Conservation (phyloP, 1,284 basidiomycete species). For the Cryptococcus sp. region DNA sequence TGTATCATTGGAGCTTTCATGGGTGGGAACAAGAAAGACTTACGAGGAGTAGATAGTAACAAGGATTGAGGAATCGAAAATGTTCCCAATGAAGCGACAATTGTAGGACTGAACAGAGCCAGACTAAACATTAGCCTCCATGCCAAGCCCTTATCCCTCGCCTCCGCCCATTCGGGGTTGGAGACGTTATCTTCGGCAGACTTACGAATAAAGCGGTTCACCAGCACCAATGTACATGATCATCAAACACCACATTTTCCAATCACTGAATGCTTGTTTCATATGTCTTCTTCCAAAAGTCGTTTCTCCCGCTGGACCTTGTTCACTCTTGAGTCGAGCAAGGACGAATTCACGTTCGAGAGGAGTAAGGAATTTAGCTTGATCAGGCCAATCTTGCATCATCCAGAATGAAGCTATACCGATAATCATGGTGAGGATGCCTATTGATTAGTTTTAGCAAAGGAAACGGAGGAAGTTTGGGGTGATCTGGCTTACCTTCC, state of each 20-base stretch:
- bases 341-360: conserved; percentile 40
- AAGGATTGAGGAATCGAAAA: conserved; percentile 46
- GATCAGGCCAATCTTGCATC: conserved; percentile 47
- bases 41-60: conserved; percentile 43
- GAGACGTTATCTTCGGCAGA: neutral
- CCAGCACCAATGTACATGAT: conserved; percentile 47
- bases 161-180: too few species aligned
- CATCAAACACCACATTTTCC: conserved; percentile 42
- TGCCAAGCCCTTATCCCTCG: conserved; percentile 18
- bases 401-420: conserved; percentile 36
- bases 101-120: conserved; percentile 48
- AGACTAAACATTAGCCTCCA: neutral
- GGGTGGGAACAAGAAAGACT: neutral
- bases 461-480: too few species aligned
- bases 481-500: conserved; percentile 28
- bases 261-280: conserved; percentile 34
- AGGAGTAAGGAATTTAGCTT: conserved; percentile 36
- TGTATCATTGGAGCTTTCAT: too few species aligned
- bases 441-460: too few species aligned
- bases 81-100: conserved; percentile 47
- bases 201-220: conserved; percentile 45
- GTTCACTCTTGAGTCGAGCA: conserved; percentile 37
- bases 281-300: conserved; percentile 30
- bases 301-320: conserved; percentile 33
- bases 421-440: conserved; percentile 39